Evolutionary conservation across 805 yeast genomes (phyloP).

Genomic region (Wickerhamiella parazyma): DNA sequence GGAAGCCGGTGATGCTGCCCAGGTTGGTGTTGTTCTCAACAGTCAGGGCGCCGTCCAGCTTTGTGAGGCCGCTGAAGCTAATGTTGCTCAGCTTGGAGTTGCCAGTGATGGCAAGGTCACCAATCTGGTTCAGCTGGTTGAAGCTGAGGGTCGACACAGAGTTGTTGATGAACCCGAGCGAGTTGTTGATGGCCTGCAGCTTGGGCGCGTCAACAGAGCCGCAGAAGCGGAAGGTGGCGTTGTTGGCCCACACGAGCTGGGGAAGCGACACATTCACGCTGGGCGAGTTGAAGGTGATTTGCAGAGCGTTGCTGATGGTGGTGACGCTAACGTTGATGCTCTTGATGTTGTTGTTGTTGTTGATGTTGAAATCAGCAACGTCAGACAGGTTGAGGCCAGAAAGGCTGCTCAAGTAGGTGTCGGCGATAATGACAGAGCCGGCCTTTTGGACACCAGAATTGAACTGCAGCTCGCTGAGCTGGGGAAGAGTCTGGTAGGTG

Average conservation of each 20-base stretch:
- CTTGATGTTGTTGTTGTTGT: conserved; percentile 72
- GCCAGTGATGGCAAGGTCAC: conserved; percentile 62
- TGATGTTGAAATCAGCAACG: conserved; percentile 41
- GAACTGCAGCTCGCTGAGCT: conserved; percentile 57
- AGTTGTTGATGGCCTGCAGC: conserved; percentile 62
- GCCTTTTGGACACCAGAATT: conserved; percentile 59
- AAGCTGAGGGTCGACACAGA: conserved; percentile 31
- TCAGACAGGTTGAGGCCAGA: conserved; percentile 28
- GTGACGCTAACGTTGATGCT: conserved; percentile 54
- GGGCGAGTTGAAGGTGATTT: conserved; percentile 76
- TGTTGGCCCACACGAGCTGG: conserved; percentile 69
- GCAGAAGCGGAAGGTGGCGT: conserved; percentile 73
- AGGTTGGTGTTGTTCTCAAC: conserved; percentile 74
- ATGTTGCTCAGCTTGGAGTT: conserved; percentile 60
- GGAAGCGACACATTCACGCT: conserved; percentile 42
- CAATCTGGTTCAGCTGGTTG: conserved; percentile 46
- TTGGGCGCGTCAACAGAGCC: conserved; percentile 54
- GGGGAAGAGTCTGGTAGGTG: conserved; percentile 74
- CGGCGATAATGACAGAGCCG: conserved; percentile 41
- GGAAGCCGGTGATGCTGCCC: conserved; percentile 56
- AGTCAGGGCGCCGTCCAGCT: conserved; percentile 87
- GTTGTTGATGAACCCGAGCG: conserved; percentile 69
- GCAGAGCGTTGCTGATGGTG: conserved; percentile 59
- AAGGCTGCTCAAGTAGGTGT: conserved; percentile 29
- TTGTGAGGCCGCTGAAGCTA: conserved; percentile 54